Percentiles rank a stretch among this genome's conserved stretches.
phyloP scores from a whole-genome alignment of 1,139 yeast species.

The Arxiozyma heterogenica region DNA sequence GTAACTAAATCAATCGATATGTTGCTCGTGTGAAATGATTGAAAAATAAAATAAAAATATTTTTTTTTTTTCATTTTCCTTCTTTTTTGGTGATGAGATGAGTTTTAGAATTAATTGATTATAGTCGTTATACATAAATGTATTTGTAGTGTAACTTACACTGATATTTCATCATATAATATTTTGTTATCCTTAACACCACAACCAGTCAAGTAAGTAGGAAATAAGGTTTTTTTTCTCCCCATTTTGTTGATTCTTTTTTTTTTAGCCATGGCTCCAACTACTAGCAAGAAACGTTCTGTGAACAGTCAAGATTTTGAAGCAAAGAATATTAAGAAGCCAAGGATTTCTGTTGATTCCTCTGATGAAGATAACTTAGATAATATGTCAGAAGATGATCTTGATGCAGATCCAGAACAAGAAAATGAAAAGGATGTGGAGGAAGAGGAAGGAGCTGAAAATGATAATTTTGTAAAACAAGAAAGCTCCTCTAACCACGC shows the following conservation, averaged over 20 bases:
- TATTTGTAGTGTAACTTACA: not conserved
- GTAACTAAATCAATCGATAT: too few relatives aligned
- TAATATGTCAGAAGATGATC: conserved; percentile 9
- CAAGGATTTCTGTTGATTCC: conserved; percentile 26
- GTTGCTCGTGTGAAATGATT: not conserved
- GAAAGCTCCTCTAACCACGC: conserved; percentile 51
- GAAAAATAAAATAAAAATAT: too few relatives aligned
- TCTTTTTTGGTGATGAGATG: conserved; percentile 10
- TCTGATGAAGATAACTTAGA: conserved; percentile 29
- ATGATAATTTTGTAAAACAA: conserved; percentile 20
- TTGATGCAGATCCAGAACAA: conserved; percentile 12
- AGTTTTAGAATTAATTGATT: not conserved
- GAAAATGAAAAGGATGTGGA: conserved; percentile 20
- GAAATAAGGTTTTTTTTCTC: too few relatives aligned
- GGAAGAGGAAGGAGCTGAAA: conserved; percentile 22
- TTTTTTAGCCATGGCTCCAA: conserved; percentile 18
- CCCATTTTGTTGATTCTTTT: too few relatives aligned
- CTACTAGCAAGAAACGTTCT: conserved; percentile 17
- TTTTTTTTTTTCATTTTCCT: not conserved
- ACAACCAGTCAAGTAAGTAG: not conserved
- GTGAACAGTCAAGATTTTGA: conserved; percentile 4
- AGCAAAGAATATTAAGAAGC: conserved; percentile 21
- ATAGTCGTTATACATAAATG: not conserved
- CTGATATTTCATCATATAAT: not conserved
- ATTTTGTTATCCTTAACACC: not conserved